A percentile compares a stretch with the other conserved stretches of the same genome.
Conservation (phyloP, 2,329 filamentous ascomycete species). For the Colletotrichum limetticola region DNA sequence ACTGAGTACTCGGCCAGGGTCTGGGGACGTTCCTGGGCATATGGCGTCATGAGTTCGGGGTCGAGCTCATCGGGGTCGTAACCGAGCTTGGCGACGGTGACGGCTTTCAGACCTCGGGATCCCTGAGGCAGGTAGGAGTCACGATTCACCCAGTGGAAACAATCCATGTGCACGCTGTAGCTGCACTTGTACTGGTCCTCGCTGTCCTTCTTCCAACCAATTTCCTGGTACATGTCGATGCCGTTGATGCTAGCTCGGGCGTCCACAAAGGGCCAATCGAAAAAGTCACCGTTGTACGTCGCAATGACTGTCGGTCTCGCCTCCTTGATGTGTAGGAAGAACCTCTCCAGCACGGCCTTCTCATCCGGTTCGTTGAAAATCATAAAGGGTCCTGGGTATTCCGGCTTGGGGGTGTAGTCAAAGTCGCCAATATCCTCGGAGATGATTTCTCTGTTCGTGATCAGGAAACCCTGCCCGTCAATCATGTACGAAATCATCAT, state of each 20-base stretch:
- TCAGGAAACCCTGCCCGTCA: constrained; percentile 95
- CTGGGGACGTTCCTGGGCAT: constrained; percentile 90
- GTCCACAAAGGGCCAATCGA: constrained; percentile 99
- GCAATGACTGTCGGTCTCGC: constrained; percentile 95
- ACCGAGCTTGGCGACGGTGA: constrained; percentile 96
- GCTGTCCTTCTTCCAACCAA: constrained; percentile 93
- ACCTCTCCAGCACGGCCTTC: constrained; percentile 86
- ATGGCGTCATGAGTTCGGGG: constrained; percentile 95
- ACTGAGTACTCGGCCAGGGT: constrained; percentile 98
- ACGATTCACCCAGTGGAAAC: constrained; percentile 98
- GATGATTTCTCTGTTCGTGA: constrained; percentile 97
- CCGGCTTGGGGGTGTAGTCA: constrained; percentile 96
- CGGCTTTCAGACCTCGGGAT: constrained; percentile 95
- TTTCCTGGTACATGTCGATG: constrained; percentile 99
- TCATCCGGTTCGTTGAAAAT: constrained; percentile 99
- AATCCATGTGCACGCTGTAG: constrained; percentile 98
- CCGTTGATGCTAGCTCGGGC: constrained; percentile 91
- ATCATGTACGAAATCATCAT: constrained; percentile 99
- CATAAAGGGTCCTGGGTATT: constrained; percentile 95
- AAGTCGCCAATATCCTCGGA: constrained; percentile 98
- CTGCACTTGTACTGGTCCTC: constrained; percentile 97
- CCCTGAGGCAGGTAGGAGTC: constrained; percentile 98
- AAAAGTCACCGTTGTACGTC: constrained; percentile 99
- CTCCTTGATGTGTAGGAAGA: constrained; percentile 96
- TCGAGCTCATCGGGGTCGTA: constrained; percentile 99